These are phyloP conservation scores for Annulohypoxylon truncatum DNA, from an alignment of 2,329 filamentous ascomycete genomes.

Conservation along the genomic window DNA sequence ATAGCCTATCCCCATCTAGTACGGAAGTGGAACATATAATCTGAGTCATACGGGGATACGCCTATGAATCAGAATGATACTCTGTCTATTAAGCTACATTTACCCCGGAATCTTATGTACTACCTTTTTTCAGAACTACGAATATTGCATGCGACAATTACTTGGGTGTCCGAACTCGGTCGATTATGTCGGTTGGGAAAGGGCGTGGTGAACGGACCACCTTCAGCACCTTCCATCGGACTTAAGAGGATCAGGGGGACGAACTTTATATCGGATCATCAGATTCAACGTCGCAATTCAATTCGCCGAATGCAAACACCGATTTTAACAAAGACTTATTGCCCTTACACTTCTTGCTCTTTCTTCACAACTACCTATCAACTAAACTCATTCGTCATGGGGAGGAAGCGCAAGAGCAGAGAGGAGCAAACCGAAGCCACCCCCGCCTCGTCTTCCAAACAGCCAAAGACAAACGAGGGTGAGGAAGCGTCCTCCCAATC, in stretches of 20 bases:
- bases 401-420: conserved; percentile 31
- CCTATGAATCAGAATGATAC: neutral
- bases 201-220: neutral
- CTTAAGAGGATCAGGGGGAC: neutral
- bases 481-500: conserved; percentile 14
- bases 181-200: neutral
- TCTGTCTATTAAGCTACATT: neutral
- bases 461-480: conserved; percentile 22
- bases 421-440: conserved; percentile 24
- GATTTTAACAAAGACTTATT: neutral
- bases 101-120: conserved; percentile 1
- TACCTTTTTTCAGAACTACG: neutral
- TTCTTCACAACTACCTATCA: neutral
- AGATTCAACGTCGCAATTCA: neutral
- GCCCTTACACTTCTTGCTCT: neutral
- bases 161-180: neutral
- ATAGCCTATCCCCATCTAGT: neutral
- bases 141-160: neutral
- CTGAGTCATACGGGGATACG: conserved; percentile 25
- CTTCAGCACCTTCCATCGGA: neutral
- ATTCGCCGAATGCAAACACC: neutral
- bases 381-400: conserved; percentile 21
- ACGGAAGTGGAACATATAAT: neutral
- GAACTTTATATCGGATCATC: neutral
- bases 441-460: conserved; percentile 12